These are phyloP conservation scores for Dothistroma septosporum DNA, from an alignment of 2,329 filamentous ascomycete species.

Conservation along the genomic window DNA sequence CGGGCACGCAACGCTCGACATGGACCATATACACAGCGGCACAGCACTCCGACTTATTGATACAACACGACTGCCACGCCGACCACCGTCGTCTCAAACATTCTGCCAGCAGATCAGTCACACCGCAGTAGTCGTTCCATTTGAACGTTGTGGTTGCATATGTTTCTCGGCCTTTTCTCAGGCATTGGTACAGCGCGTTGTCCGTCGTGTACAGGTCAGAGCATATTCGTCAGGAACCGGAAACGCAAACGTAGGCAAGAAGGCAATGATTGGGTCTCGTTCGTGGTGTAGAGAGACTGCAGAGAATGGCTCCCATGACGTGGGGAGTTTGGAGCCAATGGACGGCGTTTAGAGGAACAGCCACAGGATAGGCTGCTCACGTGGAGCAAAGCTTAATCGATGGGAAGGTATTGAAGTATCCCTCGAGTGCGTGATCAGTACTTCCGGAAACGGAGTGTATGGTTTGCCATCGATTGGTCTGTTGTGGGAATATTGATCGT, in stretches of 20 bases:
- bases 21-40: not conserved
- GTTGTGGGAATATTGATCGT: not conserved
- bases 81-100: not conserved
- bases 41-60: not conserved
- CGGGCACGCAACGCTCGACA: not conserved
- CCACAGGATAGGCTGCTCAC: not conserved
- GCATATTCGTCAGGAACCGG: not conserved
- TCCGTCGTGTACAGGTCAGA: not conserved
- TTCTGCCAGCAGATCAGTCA: conserved; percentile 1
- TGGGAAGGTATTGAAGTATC: not conserved
- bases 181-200: conserved; percentile 1
- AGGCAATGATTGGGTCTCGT: conserved; percentile 4
- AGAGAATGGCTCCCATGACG: not conserved
- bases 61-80: not conserved
- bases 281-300: conserved; percentile 3
- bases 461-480: not conserved
- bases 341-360: not conserved
- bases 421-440: not conserved
- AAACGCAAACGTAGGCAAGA: not conserved
- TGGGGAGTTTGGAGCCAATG: conserved; percentile 3
- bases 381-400: conserved; percentile 2
- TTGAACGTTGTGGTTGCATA: not conserved
- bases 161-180: conserved; percentile 5
- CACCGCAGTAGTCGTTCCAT: not conserved
- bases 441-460: not conserved